phyloP scores from a whole-genome alignment of 306 rosid genomes.

The Quercus gilva region DNA sequence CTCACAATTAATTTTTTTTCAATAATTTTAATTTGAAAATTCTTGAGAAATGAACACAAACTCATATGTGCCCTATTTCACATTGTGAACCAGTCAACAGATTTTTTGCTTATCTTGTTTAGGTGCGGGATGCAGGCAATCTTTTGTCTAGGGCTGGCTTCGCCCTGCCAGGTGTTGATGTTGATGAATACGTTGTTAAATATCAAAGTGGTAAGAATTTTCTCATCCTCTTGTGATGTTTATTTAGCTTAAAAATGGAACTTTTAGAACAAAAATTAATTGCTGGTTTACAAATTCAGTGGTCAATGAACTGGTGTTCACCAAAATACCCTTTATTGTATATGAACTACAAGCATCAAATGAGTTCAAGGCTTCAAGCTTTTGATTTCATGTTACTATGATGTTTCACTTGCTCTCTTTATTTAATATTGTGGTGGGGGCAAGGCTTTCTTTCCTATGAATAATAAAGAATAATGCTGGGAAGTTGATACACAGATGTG shows the following conservation, averaged over 20 bases:
- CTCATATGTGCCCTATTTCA: neutral
- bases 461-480: neutral
- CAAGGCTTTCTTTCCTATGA: neutral
- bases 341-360: neutral
- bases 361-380: neutral
- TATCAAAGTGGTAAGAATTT: conserved; percentile 76
- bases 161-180: conserved; percentile 92
- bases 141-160: conserved; percentile 97
- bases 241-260: neutral
- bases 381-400: neutral
- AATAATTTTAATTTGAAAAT: neutral
- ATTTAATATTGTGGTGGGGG: neutral
- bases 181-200: conserved; percentile 74
- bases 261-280: neutral
- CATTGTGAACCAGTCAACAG: conserved; percentile 18
- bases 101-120: conserved; percentile 12
- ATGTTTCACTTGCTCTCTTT: neutral
- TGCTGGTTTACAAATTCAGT: neutral
- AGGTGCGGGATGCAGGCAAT: conserved; percentile 99
- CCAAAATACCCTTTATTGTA: neutral
- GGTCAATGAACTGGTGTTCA: neutral
- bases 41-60: neutral
- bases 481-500: neutral
- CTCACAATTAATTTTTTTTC: neutral
- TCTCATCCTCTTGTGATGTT: neutral